Base-by-base conservation (phyloP, 2,329 filamentous ascomycete species). In the Aspergillus quadricinctus region DNA sequence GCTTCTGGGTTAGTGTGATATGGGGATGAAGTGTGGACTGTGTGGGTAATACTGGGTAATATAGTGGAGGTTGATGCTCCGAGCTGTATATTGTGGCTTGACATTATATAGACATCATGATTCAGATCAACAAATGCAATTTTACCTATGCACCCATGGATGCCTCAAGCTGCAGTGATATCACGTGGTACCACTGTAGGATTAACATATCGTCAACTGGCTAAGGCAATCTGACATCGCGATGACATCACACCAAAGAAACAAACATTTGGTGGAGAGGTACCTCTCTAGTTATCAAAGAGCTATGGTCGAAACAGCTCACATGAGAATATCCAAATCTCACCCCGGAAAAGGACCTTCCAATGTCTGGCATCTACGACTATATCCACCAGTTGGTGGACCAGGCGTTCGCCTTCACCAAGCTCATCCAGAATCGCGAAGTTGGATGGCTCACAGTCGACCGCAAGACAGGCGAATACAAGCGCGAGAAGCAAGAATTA, bases 401-500 rank as follows among this genome's bases (percentile, higher is more conserved):
- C 11, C 43, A 46, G 43, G 43, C 9, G 9, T 46, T 46, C 7
- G 43, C 43, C 21, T 46, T 46, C 21, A 46, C 43, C 23, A 46
- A 46, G 21, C 43, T 46, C 21, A 23, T 68, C 48, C 66, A 71
- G 58, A 70, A 66, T 45, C 58, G 68, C 21, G 64, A 71, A 54
- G 54, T 70, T 17, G 69, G 70, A 52, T 72, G 69, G 69, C 55
- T 61, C 40, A 71, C 67, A 1, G 53, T 71, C 11, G 62, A 68
- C 37, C 65, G 69, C 43, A 69, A 73, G 67, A 73, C 69, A 0
- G 71, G 72, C 10, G 56, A 66, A 56, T 62, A 69, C 25, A 69
- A 69, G 54, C 72, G 74, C 23, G 74, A 79, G 57, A 68, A 77
- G 55, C 70, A 76, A 53, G 66, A 72, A 0, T 63, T 77, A 21